Evolutionary conservation across 345 rosid species (phyloP).

Genomic region (Psidium guajava): DNA sequence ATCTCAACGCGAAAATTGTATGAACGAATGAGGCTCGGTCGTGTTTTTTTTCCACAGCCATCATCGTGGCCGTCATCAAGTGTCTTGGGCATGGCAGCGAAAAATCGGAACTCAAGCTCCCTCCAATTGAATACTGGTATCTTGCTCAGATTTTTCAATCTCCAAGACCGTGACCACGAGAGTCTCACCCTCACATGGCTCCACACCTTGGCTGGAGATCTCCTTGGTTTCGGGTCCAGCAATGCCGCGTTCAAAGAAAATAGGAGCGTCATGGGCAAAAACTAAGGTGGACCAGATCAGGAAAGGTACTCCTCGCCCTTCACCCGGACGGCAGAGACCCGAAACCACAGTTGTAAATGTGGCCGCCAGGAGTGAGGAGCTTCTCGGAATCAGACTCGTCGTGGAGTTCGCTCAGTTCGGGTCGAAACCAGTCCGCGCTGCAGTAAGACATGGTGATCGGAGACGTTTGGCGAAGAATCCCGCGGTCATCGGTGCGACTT

Average conservation of each 20-base stretch:
- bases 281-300: slow-evolving; percentile 65
- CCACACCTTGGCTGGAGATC: slow-evolving; percentile 79
- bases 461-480: slow-evolving; percentile 9
- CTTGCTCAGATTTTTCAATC: slow-evolving; percentile 44
- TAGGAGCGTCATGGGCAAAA: slow-evolving; percentile 71
- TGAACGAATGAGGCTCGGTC: too few relatives aligned
- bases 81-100: too few relatives aligned
- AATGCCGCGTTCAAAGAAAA: slow-evolving; percentile 91
- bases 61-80: too few relatives aligned
- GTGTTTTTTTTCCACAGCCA: too few relatives aligned
- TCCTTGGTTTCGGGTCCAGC: slow-evolving; percentile 87
- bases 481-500: slow-evolving; percentile 5
- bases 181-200: slow-evolving; percentile 63
- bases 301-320: slow-evolving; percentile 88
- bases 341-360: slow-evolving; percentile 81
- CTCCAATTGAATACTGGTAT: slow-evolving; percentile 82
- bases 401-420: slow-evolving; percentile 25
- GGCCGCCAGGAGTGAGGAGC: slow-evolving; percentile 40
- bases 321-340: slow-evolving; percentile 92
- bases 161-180: slow-evolving; percentile 77
- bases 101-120: slow-evolving; percentile 77
- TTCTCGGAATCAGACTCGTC: slow-evolving; percentile 51
- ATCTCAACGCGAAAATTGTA: too few relatives aligned
- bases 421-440: background rate
- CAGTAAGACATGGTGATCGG: slow-evolving; percentile 5